These are phyloP conservation scores for Spathaspora arborariae DNA, from an alignment of 805 yeast genomes.

Conservation along the genomic window DNA sequence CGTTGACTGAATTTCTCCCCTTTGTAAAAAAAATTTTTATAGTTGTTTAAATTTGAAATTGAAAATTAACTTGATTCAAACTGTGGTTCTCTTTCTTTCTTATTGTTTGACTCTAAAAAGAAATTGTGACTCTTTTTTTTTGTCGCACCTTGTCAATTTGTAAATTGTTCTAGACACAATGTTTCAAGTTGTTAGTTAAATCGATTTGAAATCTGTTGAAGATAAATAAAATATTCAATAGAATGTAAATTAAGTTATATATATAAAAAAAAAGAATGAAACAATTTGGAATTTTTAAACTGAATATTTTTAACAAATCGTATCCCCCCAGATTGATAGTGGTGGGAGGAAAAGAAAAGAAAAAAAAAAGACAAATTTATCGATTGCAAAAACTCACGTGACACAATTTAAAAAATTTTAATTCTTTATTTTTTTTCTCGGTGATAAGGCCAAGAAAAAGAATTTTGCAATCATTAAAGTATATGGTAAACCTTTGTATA, in stretches of 20 bases:
- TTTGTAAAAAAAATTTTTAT: neutral
- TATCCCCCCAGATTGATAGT: neutral
- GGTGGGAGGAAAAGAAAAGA: neutral
- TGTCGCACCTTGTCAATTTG: neutral
- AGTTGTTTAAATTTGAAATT: neutral
- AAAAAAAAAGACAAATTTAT: neutral
- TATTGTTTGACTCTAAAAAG: neutral
- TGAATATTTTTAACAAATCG: neutral
- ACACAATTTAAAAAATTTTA: neutral
- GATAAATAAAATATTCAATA: neutral
- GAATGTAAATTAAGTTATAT: neutral
- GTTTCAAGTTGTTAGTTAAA: neutral
- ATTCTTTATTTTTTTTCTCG: neutral
- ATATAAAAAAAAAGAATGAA: neutral
- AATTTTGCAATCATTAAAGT: neutral
- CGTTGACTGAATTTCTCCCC: neutral
- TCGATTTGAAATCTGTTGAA: neutral
- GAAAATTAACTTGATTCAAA: neutral
- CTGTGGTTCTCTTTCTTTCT: slow-evolving; percentile 1
- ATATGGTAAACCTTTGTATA: too few species aligned
- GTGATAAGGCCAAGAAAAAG: neutral
- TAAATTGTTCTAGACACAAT: neutral
- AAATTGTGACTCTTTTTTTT: neutral
- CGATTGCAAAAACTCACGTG: slow-evolving; percentile 3
- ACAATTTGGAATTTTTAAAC: neutral